Evolutionary conservation across 106 monocot species (phyloP), one percentile per base, ranked within the genome.

Genomic region (Dendrobium catenatum): DNA sequence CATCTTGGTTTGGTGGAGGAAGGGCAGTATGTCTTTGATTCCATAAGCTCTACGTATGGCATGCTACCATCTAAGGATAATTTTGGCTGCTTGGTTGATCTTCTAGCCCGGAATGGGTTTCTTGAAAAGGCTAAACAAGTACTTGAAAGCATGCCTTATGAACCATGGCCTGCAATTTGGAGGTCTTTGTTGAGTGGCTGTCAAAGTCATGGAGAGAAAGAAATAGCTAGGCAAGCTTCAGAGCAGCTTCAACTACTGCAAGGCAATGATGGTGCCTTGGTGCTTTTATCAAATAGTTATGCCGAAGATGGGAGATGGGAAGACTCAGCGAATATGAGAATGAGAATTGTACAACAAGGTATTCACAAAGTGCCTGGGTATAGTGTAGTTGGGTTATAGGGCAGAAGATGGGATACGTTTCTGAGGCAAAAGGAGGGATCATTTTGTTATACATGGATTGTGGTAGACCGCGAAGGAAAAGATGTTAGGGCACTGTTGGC

Each of bases 121-220:
- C 74, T 79, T 8, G 79, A 82, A 5, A 79, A 75, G 31, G 82
- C 86, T 20, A 82, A 67, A 75, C 41, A 51, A 17, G 54, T 79
- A 7, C 79, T 86, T 29, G 82, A 82, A 19, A 17, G 66, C 73
- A 86, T 86, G 82, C 75, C 86, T 9, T 86, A 64, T 64, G 79
- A 79, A 51, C 86, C 86, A 26, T 82, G 86, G 79, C 86, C 86
- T 64, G 75, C 79, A n/a, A 72, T 68, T 42, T 86, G 86, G 86
- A 82, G 75, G 43, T 82, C 86, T 22, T 70, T 86, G 40, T 54
- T 86, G 59, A 86, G 64, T n/a, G 82, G 86, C 18, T 86, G 81
- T 41, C 42, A 79, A 29, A 82, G 44, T 42, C 66, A 86, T 82
- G 86, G 86, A 26, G 74, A 82, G 15, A 79, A 75, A 42, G 75